Evolutionary conservation across 2,329 filamentous ascomycete species (phyloP), one percentile per base, ranked within the genome.

Genomic region (Exophiala alcalophila): DNA sequence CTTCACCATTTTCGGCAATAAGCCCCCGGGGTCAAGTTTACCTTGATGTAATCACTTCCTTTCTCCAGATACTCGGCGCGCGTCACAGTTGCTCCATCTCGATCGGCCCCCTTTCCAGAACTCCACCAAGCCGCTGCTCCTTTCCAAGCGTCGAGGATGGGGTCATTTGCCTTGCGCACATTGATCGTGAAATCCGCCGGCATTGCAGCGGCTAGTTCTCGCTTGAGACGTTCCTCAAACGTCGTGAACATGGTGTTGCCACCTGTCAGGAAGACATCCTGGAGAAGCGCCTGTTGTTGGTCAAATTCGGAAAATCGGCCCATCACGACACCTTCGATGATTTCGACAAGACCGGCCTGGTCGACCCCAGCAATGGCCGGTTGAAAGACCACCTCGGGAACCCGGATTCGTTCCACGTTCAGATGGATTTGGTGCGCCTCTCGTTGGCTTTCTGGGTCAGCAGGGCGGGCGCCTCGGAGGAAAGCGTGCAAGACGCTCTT

Each of bases 321-420:
- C 31, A 79, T 88, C 16, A 97, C 73, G 50, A 98, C 92, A 58
- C 94, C 88, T 11, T 88, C 84, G 0, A 86, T 86, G 44, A 97
- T 94, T 64, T 98, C 92, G 12, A 95, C 77, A 36, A 98, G 78
- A 19, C 92, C 92, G 1, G 91, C 88, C 68, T 98, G 92, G 63
- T 97, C 90, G 32, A 96, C 70, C 5, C 90, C 90, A 0, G 90
- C 90, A 59, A 97, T 94, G 11, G 84, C 83, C 0, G 90, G 91
- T 60, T 94, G 87, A 70, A 96, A 96, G 12, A 95, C 77, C 6
- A 96, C 84, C 68, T 97, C 91, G 3, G 90, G 90, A 2, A 94
- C 88, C 36, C 90, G 84, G 64, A 97, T 94, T 42, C 91, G 83
- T 71, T 97, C 90, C 40, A 98, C 88, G 63, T 98, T 98, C 52